A percentile compares a stretch with the other conserved stretches of the same genome.
phyloP scores from a whole-genome alignment of 805 yeast species.

The Metschnikowia cubensis region DNA sequence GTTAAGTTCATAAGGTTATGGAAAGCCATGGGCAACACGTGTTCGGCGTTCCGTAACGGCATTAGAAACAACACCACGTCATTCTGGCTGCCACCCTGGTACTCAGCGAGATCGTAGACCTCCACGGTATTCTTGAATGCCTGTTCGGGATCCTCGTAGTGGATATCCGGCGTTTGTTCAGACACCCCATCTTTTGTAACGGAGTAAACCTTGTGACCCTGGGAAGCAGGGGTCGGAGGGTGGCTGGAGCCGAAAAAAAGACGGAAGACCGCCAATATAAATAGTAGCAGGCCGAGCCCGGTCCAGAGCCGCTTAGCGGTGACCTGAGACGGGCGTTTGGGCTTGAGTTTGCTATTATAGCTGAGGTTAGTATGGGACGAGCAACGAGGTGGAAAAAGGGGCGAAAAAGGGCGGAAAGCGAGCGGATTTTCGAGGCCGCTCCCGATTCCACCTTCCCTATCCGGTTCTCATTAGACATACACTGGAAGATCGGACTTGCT shows the following conservation, averaged over 20 bases:
- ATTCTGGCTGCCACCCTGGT: constrained; percentile 41
- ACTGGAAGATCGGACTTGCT: constrained; percentile 46
- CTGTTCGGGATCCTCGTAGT: constrained; percentile 24
- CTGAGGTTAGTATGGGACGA: constrained; percentile 7
- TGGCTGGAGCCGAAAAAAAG: background rate
- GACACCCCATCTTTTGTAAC: constrained; percentile 32
- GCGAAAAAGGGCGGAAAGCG: too few relatives aligned
- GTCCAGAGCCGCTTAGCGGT: constrained; percentile 6
- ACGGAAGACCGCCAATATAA: constrained; percentile 6
- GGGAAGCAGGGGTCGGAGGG: background rate
- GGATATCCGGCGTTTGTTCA: constrained; percentile 5
- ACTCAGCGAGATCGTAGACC: constrained; percentile 57
- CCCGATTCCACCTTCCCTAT: too few relatives aligned
- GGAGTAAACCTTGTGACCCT: constrained; percentile 22
- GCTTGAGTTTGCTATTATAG: constrained; percentile 10
- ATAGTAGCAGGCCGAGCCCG: constrained; percentile 11
- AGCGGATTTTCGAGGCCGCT: too few relatives aligned
- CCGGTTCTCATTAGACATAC: constrained; percentile 20
- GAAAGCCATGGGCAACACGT: constrained; percentile 77
- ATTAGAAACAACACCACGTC: constrained; percentile 68
- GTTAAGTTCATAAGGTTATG: constrained; percentile 82
- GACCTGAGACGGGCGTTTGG: constrained; percentile 12
- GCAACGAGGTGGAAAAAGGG: background rate
- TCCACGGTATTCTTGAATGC: constrained; percentile 49
- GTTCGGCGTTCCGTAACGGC: constrained; percentile 77